Base-by-base conservation (phyloP, 1,139 yeast species). In the Nakaseomyces bracarensis region DNA sequence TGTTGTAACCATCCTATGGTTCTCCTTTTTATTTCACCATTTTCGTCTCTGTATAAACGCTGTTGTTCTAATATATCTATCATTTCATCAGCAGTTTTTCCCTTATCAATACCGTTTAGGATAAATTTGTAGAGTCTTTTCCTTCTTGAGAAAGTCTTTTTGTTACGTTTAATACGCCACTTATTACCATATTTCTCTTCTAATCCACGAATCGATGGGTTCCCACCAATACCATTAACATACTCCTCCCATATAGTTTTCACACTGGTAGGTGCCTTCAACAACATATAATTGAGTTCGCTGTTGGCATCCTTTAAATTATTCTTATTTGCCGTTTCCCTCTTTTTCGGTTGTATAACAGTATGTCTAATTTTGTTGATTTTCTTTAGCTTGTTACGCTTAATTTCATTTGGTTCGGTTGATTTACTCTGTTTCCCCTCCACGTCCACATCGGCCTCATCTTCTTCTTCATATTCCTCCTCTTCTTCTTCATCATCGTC, bases 201-300 rank as follows among this genome's bases (percentile, higher is more conserved):
- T 15, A 64, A 50, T 8, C 53, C 55, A 38, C 57, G 53, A 9
- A 64, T 59, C 0, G 67, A 55, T 4, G 66, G 66, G n/a, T 53
- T 54, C 0, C 66, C 66, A 42, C 60, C 54, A 13, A 63, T 53
- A 1, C 68, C 68, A 33, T 49, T 48, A 1, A 57, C 54, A 42
- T 63, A 64, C 42, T 64, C 68, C 28, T 58, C 59, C 65, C 65
- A 61, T 13, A 61, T 60, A n/a, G 62, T 59, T 22, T 51, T 49
- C 8, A 61, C 64, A 41, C 55, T 58, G 34, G 55, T 56, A 16
- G 65, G 65, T 3, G 65, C 66, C 45, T 60, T 60, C 18, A 58
- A 43, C 11, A 61, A 42, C 11, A 58, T 56, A 40, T 58, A 60
- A 34, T 58, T 52, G 27, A 51, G 40, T 28, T 41, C 44, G 11